Base-by-base conservation (phyloP, 179 eudicot genomes). In the Drosera spatulata region DNA sequence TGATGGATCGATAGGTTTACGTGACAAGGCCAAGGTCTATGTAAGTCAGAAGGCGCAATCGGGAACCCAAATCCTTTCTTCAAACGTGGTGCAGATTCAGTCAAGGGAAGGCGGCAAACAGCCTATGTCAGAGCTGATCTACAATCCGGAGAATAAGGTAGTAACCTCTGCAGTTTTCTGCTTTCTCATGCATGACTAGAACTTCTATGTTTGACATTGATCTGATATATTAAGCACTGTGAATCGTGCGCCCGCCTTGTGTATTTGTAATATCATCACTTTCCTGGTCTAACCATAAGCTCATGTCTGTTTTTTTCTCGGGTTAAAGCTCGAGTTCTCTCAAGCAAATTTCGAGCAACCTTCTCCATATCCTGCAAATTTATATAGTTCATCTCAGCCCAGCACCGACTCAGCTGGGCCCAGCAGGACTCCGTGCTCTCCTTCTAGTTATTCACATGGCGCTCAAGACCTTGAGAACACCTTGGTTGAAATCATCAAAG, bases 61-160 rank as follows among this genome's bases (percentile, higher is more conserved):
- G 42, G 69, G 62, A 37, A 42, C 73, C 53, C 79, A 72, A 66
- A 71, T 60, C 61, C 74, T 74, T 60, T 68, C 80, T 70, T 59
- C 52, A 55, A 50, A 57, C 55, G 64, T 61, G 44, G 77, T 75
- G 52, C 85, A 79, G 55, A 43, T 79, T 46, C 91, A 79, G 69
- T 70, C 77, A 45, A 83, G 72, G 70, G 81, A 81, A 77, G 85
- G 76, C 62, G 84, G 78, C 64, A 66, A 80, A 53, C 79, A 73
- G 73, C 83, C 74, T 69, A 72, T 75, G 64, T 80, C 83, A 42
- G 82, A 77, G 71, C 74, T 77, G 46, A 76, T 74, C 39, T 76
- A 75, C 69, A 79, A 77, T 57, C 79, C 80, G 54, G 82, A 74
- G 67, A 78, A 71, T 71, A 83, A 91, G 96, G 97, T 90, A 69